Conservation (phyloP, 441 rosid species). For the Arabidopsis lyrata region DNA sequence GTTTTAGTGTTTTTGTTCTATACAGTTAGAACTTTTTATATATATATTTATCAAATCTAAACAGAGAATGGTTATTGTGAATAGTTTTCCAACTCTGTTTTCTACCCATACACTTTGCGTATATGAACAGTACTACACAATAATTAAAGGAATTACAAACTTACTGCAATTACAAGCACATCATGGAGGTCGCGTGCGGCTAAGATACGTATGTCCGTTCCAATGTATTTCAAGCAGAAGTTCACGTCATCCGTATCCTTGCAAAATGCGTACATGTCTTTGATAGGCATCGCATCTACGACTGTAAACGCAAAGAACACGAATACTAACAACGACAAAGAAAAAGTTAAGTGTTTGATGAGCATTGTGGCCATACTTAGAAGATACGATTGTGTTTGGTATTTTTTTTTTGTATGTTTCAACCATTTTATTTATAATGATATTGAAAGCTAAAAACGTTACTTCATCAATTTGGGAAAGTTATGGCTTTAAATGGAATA, state of each 20-base stretch:
- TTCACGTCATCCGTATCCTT: neutral
- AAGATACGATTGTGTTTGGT: neutral
- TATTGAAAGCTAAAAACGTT: neutral
- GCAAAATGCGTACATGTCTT: neutral
- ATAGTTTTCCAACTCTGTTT: too few relatives aligned
- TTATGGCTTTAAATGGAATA: neutral
- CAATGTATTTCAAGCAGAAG: neutral
- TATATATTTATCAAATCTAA: too few relatives aligned
- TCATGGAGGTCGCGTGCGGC: neutral
- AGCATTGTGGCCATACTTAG: neutral
- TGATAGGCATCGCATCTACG: neutral
- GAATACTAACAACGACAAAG: neutral
- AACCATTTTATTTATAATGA: neutral
- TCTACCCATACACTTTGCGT: neutral
- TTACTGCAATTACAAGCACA: neutral
- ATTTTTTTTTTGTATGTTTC: neutral
- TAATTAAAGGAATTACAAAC: neutral
- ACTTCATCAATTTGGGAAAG: too few relatives aligned
- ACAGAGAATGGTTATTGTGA: too few relatives aligned
- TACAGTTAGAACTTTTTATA: neutral
- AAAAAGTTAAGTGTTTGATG: neutral
- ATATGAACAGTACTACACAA: neutral
- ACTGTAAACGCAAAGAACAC: neutral
- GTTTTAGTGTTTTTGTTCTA: neutral
- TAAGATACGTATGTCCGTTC: neutral